Evolutionary conservation across 2,329 filamentous ascomycete species (phyloP), one percentile per base, ranked within the genome.

Genomic region (Cucurbitaria berberidis): DNA sequence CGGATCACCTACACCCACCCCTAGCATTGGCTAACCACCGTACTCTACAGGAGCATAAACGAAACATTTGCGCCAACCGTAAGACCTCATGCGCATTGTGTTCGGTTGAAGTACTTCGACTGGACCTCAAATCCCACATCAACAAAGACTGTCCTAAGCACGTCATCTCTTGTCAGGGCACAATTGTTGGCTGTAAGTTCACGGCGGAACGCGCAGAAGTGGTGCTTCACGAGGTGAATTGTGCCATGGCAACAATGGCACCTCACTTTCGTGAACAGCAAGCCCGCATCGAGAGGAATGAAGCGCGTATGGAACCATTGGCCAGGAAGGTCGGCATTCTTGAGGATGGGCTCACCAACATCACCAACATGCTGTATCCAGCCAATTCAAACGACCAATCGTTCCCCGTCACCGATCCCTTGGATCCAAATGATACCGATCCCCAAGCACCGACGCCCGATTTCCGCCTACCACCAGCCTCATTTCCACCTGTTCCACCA

Each of bases 61-160:
- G 80, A 43, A 70, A 75, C 44, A 68, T 69, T 24, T 88, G 85
- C 63, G 77, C 80, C 0, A 76, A 86, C 40, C 78, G 82, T 10
- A 73, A 77, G 13, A 72, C 74, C 0, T 53, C 60, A 2, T 82
- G 80, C 63, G 68, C 70, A 3, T 68, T 76, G n/a, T 82, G 80
- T 62, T 66, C 70, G 16, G 54, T 60, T n/a, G 55, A 74, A 11
- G 60, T 82, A 9, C 74, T 77, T 22, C 75, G 76, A 19, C 70
- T 76, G 15, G 75, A 78, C 29, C 63, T 80, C 36, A 69, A 73
- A 21, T 54, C 67, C 21, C 80, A 82, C 61, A 65, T 74, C 41
- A 71, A 71, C 46, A 69, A 74, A 22, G 60, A 66, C 29, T 82
- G 80, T 53, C 73, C 76, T 8, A 77, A 75, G 34, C 73, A 74